These are phyloP conservation scores for Heliamphora exappendiculata DNA, from an alignment of 148 eudicot species.

Conservation along the genomic window DNA sequence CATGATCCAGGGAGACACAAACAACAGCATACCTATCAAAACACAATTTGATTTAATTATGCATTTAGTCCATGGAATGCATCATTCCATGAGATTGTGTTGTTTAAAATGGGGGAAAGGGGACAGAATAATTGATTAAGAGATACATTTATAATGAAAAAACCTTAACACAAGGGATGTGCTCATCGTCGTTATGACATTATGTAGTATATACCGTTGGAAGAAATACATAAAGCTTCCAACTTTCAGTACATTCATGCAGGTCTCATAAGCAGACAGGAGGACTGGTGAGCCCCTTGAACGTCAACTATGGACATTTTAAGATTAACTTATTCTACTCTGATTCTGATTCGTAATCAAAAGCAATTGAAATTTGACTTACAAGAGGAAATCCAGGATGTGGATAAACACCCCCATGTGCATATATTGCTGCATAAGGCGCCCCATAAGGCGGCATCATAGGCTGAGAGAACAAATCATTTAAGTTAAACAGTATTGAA, in stretches of 20 bases:
- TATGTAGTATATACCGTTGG: not conserved
- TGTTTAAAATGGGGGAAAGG: not conserved
- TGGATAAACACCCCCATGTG: conserved; percentile 83
- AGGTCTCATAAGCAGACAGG: not conserved
- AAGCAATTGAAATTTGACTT: conserved; percentile 20
- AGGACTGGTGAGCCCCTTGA: not conserved
- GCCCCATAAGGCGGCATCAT: conserved; percentile 92
- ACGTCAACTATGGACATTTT: conserved; percentile 1
- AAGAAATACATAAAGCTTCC: not conserved
- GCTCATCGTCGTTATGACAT: not conserved
- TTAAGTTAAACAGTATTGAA: not conserved
- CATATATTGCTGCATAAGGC: conserved; percentile 81
- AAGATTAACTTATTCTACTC: not conserved
- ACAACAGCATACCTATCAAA: not conserved
- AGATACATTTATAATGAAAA: not conserved
- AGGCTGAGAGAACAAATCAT: conserved; percentile 29
- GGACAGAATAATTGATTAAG: not conserved
- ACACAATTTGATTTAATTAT: not conserved
- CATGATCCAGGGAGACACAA: not conserved
- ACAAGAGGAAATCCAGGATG: conserved; percentile 75
- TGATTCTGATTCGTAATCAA: not conserved
- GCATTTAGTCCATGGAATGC: not conserved
- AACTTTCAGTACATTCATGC: not conserved
- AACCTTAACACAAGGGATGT: not conserved
- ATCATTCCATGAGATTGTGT: not conserved